These are phyloP conservation scores for Fraxinus cuspidata DNA, from an alignment of 257 asterid genomes.

Conservation along the genomic window DNA sequence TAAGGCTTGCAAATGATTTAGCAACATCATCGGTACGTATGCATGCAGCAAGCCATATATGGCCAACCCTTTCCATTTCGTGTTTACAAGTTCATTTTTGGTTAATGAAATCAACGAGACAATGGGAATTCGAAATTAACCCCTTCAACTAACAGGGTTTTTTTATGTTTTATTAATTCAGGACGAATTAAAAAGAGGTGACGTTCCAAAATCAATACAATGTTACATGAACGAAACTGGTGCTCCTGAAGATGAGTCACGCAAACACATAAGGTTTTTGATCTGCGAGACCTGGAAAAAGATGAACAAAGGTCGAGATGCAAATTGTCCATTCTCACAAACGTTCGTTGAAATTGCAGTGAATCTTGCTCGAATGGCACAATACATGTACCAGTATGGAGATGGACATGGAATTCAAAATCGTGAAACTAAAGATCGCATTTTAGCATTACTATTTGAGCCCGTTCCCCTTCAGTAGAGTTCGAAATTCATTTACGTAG, in stretches of 20 bases:
- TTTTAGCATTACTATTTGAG: constrained; percentile 23
- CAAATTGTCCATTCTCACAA: constrained; percentile 15
- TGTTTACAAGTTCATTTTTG: too few species aligned
- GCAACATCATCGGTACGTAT: constrained; percentile 45
- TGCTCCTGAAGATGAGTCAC: constrained; percentile 31
- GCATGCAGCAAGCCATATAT: neutral
- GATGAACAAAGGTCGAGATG: constrained; percentile 21
- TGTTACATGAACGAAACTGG: constrained; percentile 36
- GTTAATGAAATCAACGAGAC: too few species aligned
- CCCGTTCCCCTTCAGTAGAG: constrained; percentile 17
- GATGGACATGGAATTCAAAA: constrained; percentile 35
- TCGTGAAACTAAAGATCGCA: constrained; percentile 15
- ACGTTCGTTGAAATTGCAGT: constrained; percentile 21
- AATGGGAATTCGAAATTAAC: too few species aligned
- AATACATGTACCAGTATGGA: constrained; percentile 39
- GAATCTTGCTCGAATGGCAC: constrained; percentile 37
- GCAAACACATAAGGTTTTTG: constrained; percentile 6
- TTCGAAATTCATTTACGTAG: too few species aligned
- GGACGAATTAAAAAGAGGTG: constrained; percentile 46
- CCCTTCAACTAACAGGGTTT: too few species aligned
- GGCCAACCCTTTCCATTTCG: too few species aligned
- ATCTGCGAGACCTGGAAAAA: constrained; percentile 33
- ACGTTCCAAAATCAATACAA: constrained; percentile 34
- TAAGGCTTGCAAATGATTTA: constrained; percentile 50
- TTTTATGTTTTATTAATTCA: constrained; percentile 5